Percentiles rank a stretch among this genome's conserved stretches.
These are phyloP conservation scores for Aspergillus sojae DNA, from an alignment of 2,329 filamentous ascomycete species.

Conservation along the genomic window DNA sequence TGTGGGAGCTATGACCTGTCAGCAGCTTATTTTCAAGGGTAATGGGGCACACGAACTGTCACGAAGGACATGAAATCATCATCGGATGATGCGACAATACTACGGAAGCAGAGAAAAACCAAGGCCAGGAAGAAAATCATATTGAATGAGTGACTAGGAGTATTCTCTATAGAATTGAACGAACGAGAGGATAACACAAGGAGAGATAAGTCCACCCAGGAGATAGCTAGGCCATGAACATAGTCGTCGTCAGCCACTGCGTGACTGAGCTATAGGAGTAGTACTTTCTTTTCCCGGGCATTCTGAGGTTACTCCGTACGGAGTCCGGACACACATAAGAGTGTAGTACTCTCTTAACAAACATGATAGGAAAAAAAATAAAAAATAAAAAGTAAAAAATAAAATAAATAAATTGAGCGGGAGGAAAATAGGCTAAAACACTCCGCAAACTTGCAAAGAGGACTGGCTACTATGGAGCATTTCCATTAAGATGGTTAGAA, in stretches of 20 bases:
- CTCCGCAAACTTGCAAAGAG: conserved; percentile 11
- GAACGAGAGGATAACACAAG: conserved; percentile 13
- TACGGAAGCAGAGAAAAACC: conserved; percentile 27
- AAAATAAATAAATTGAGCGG: neutral
- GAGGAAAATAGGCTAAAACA: conserved; percentile 13
- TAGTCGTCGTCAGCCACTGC: conserved; percentile 8
- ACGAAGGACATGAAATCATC: conserved; percentile 40
- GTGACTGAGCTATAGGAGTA: neutral
- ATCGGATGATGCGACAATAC: conserved; percentile 26
- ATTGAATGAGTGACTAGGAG: conserved; percentile 34
- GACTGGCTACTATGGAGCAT: conserved; percentile 7
- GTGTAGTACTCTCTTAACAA: neutral
- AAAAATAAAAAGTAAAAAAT: neutral
- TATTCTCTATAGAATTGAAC: conserved; percentile 19
- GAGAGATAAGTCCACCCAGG: conserved; percentile 4
- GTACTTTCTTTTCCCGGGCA: neutral
- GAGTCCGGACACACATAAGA: neutral
- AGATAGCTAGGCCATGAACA: conserved; percentile 11
- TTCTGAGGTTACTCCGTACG: neutral
- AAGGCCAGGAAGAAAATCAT: conserved; percentile 30
- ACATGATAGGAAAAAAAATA: neutral
- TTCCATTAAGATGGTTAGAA: conserved; percentile 15
- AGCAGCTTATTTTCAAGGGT: neutral
- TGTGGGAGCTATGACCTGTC: conserved; percentile 26
- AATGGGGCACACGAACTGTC: conserved; percentile 26